phyloP scores from a whole-genome alignment of 768 basidiomycete species.

The Rhizopogon salebrosus region DNA sequence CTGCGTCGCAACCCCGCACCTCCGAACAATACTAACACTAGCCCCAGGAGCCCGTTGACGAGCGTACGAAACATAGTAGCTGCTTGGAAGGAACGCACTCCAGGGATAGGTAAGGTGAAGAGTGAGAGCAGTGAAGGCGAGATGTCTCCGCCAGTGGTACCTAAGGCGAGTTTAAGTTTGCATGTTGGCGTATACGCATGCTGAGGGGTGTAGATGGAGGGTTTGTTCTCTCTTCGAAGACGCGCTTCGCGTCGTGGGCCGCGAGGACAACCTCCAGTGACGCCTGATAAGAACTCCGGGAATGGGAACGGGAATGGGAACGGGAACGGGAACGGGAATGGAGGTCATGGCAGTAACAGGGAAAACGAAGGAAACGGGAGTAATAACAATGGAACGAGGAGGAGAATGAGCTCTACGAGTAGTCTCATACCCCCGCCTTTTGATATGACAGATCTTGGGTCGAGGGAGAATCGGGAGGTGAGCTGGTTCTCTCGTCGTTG shows the following conservation, averaged over 20 bases:
- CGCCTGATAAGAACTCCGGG: constrained; percentile 6
- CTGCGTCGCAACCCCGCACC: neutral
- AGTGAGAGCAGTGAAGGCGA: constrained; percentile 6
- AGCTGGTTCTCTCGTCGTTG: constrained; percentile 8
- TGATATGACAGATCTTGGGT: constrained; percentile 42
- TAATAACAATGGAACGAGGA: neutral
- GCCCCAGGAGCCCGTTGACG: constrained; percentile 65
- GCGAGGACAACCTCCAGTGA: constrained; percentile 14
- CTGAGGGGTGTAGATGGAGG: constrained; percentile 9
- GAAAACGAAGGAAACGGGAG: neutral
- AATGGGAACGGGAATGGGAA: constrained; percentile 8
- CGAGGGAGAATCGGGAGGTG: constrained; percentile 40
- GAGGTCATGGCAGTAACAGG: constrained; percentile 3
- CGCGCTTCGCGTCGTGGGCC: constrained; percentile 16
- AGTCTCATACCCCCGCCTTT: constrained; percentile 39
- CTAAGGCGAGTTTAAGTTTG: neutral
- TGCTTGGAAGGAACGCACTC: constrained; percentile 76
- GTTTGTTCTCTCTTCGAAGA: constrained; percentile 30
- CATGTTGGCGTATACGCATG: neutral
- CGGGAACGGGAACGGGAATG: constrained; percentile 7
- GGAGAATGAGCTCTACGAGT: constrained; percentile 18
- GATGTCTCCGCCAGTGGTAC: constrained; percentile 2
- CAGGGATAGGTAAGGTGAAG: constrained; percentile 29
- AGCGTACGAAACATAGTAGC: constrained; percentile 77
- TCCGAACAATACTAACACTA: constrained; percentile 20